Evolutionary conservation across 2,329 filamentous ascomycete genomes (phyloP), one percentile per base, ranked within the genome.

Genomic region (Pseudogymnoascus sp.): DNA sequence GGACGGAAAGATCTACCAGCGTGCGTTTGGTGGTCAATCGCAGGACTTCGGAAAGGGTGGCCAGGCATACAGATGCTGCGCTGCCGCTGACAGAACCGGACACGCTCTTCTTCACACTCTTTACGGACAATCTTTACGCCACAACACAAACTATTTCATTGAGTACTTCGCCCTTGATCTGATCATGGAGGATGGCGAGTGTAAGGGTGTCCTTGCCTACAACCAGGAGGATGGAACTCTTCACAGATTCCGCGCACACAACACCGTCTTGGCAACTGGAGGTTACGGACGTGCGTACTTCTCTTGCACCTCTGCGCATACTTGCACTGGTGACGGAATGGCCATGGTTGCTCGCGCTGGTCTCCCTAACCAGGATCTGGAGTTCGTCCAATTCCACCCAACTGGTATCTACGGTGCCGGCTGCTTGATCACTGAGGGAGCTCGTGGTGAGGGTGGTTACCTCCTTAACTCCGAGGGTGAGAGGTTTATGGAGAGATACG

Each of bases 101-200:
- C 94, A 99, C 79, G 94, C 94, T 72, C 89, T 99, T 69, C 86
- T 99, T 60, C 94, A 99, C 84, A 99, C 94, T 27, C 89, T 99
- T 68, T 99, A 97, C 79, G 94, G 94, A 72, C 93, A 97, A 81
- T 97, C 92, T 61, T 85, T 97, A 65, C 84, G 90, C 74, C 92
- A 97, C 84, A 96, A 97, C 83, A 97, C 93, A 74, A 97, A 97
- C 82, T 99, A 97, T 84, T 97, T 99, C 80, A 97, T 99, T 76
- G 94, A 97, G 79, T 97, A 92, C 83, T 99, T 97, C 76, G 94
- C 92, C 71, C 84, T 96, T 69, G 94, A 97, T 75, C 80, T 97
- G 77, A 89, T 99, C 72, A 97, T 97, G 94, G 89, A 97, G 79
- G 90, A 95, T 72, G 93, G 93, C 65, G 89, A 93, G 77, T 97